These are phyloP conservation scores for Monascus purpureus DNA, from an alignment of 495 filamentous ascomycete genomes.

Conservation along the genomic window DNA sequence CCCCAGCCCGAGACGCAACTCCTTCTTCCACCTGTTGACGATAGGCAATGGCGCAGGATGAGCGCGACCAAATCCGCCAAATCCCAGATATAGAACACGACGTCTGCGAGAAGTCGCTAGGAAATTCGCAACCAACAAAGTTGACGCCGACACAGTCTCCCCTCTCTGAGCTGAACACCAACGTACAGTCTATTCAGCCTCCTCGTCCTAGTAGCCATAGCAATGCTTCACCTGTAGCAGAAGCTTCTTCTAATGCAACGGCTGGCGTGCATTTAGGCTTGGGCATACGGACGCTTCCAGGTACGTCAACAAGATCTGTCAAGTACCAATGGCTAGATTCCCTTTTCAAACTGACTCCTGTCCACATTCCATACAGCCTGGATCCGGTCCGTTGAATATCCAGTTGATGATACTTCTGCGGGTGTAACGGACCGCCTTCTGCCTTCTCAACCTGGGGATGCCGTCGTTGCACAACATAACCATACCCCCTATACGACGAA, in stretches of 20 bases:
- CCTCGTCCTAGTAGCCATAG: constrained; percentile 4
- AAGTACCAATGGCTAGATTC: not conserved
- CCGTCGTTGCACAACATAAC: constrained; percentile 47
- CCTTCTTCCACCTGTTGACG: constrained; percentile 10
- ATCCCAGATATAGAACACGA: constrained; percentile 5
- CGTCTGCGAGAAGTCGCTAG: constrained; percentile 7
- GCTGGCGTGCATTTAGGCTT: not conserved
- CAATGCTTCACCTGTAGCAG: not conserved
- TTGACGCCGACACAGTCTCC: constrained; percentile 5
- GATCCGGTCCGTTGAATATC: constrained; percentile 37
- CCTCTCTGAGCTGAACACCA: constrained; percentile 7
- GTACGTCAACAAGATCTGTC: constrained; percentile 7
- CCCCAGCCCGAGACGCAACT: constrained; percentile 11
- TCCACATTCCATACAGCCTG: constrained; percentile 25
- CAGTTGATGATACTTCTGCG: constrained; percentile 6
- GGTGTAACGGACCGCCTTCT: constrained; percentile 20
- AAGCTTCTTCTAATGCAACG: not conserved
- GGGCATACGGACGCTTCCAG: constrained; percentile 20
- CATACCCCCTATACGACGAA: constrained; percentile 29
- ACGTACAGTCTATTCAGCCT: constrained; percentile 10
- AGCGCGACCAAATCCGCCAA: constrained; percentile 7
- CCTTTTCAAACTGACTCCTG: too few species aligned
- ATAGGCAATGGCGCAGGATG: constrained; percentile 23
- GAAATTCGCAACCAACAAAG: constrained; percentile 1
- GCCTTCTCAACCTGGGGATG: constrained; percentile 32